These are phyloP conservation scores for Apiospora kogelbergensis DNA, from an alignment of 2,329 filamentous ascomycete genomes.

Conservation along the genomic window DNA sequence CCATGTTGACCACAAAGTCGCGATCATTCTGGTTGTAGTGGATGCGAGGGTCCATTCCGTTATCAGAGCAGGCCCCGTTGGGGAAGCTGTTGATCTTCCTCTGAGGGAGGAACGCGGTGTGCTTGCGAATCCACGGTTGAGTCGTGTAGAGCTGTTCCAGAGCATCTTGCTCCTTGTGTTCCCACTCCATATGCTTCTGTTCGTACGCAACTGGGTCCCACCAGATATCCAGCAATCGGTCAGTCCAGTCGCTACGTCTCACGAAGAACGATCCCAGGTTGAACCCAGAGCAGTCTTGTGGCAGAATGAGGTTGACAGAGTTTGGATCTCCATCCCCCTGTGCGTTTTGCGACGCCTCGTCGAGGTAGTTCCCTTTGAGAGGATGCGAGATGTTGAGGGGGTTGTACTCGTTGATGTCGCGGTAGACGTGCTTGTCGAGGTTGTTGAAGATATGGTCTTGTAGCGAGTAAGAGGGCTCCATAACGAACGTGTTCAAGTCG, in stretches of 20 bases:
- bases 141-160: constrained; percentile 87
- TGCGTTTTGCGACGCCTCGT: constrained; percentile 68
- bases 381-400: constrained; percentile 92
- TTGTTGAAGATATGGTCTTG: constrained; percentile 88
- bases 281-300: constrained; percentile 94
- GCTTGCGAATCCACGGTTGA: constrained; percentile 89
- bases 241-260: constrained; percentile 81
- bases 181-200: constrained; percentile 98
- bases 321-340: constrained; percentile 74
- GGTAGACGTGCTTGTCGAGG: constrained; percentile 74
- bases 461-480: constrained; percentile 90
- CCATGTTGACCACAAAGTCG: constrained; percentile 98
- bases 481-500: constrained; percentile 95
- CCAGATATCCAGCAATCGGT: constrained; percentile 91
- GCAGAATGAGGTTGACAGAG: constrained; percentile 84
- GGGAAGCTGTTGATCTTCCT: constrained; percentile 95
- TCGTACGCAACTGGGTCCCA: constrained; percentile 98
- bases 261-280: constrained; percentile 96
- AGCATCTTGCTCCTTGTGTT: constrained; percentile 97
- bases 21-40: constrained; percentile 85
- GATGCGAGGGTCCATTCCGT: constrained; percentile 70
- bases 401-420: constrained; percentile 96
- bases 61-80: constrained; percentile 80
- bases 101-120: constrained; percentile 86
- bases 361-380: constrained; percentile 70